phyloP scores from a whole-genome alignment of 2,329 filamentous ascomycete species.

The Venturia effusa region DNA sequence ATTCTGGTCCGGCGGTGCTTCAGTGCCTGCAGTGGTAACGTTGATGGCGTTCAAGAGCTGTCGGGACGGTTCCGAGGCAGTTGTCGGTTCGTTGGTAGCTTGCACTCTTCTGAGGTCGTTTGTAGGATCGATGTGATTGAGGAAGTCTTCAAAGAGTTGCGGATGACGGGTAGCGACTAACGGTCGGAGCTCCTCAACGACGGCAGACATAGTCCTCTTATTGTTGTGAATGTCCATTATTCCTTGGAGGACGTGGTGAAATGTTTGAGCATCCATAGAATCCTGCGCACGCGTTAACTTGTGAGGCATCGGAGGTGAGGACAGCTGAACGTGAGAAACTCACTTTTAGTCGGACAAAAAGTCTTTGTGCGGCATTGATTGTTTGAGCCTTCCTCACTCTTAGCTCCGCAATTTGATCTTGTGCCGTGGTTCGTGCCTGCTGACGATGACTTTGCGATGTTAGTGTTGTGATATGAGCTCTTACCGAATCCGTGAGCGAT shows the following conservation, averaged over 20 bases:
- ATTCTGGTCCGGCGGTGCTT: neutral
- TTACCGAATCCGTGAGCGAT: too few species aligned
- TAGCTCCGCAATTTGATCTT: neutral
- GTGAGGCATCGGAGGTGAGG: too few species aligned
- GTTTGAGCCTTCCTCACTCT: neutral
- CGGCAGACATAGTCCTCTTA: neutral
- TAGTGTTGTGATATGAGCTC: neutral
- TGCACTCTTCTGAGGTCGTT: neutral
- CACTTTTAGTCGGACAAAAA: neutral
- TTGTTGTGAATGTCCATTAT: neutral
- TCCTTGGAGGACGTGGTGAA: neutral
- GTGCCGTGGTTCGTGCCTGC: neutral
- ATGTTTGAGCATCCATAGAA: conserved; percentile 2
- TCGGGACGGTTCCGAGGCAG: neutral
- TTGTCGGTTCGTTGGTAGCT: neutral
- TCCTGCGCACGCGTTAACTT: neutral
- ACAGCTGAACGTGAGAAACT: neutral
- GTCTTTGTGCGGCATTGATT: neutral
- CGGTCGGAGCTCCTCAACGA: neutral
- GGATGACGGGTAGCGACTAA: neutral
- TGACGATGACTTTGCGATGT: neutral
- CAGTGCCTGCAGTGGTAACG: neutral
- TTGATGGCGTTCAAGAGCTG: neutral
- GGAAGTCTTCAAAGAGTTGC: neutral
- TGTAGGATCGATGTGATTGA: neutral